Evolutionary conservation across 2,329 filamentous ascomycete genomes (phyloP).

Genomic region (Bimuria novae-zelandiae): DNA sequence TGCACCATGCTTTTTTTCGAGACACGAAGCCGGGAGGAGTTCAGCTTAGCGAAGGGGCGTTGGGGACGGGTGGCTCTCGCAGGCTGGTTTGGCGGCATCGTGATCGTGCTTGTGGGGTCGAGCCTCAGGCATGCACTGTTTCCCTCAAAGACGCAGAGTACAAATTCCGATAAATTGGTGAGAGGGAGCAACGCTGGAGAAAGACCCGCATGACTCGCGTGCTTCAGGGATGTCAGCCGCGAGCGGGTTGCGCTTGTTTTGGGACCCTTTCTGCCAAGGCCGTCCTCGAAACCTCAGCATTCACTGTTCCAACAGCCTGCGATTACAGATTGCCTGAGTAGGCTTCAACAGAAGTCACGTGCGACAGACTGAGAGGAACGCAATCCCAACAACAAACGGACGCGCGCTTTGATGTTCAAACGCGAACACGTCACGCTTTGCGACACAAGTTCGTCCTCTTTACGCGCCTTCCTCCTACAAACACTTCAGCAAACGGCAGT

Average conservation of each 20-base stretch:
- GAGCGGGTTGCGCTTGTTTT: neutral
- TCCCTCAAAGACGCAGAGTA: neutral
- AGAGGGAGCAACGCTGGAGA: neutral
- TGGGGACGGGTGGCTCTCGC: neutral
- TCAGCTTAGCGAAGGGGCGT: slow-evolving; percentile 1
- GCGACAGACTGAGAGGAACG: neutral
- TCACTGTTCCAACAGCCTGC: neutral
- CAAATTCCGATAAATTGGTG: neutral
- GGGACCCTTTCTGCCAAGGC: slow-evolving; percentile 3
- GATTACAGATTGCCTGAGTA: neutral
- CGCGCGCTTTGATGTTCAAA: neutral
- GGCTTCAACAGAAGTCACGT: neutral
- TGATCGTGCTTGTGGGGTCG: too few relatives aligned
- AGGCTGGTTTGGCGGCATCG: neutral
- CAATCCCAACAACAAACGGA: neutral
- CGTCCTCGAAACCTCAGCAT: neutral
- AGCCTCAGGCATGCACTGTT: too few relatives aligned
- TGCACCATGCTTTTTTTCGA: slow-evolving; percentile 8
- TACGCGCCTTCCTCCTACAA: neutral
- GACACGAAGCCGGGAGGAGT: neutral
- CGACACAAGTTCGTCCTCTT: neutral
- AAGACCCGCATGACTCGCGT: neutral
- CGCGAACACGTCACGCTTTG: neutral
- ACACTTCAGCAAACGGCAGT: neutral
- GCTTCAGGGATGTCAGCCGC: neutral